These are phyloP conservation scores for Microcera coccophila DNA, from an alignment of 2,329 filamentous ascomycete genomes.

Conservation along the genomic window DNA sequence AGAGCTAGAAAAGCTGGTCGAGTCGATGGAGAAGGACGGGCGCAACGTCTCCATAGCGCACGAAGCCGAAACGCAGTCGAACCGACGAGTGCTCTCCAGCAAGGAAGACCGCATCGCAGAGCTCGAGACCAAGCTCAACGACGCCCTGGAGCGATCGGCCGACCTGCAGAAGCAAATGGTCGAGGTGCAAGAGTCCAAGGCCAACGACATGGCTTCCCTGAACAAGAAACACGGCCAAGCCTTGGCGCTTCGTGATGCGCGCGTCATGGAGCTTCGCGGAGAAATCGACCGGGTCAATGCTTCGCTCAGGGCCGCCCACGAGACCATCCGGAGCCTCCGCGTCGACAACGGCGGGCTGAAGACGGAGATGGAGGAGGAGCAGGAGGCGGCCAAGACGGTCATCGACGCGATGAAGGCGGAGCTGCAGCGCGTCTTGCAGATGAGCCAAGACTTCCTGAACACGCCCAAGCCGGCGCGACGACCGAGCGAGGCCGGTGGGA, in stretches of 20 bases:
- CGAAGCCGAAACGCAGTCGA: slow-evolving; percentile 33
- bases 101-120: slow-evolving; percentile 37
- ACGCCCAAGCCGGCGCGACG: slow-evolving; percentile 23
- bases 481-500: not conserved
- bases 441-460: slow-evolving; percentile 44
- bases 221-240: slow-evolving; percentile 43
- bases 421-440: slow-evolving; percentile 45
- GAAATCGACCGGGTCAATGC: slow-evolving; percentile 48
- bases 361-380: slow-evolving; percentile 36
- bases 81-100: slow-evolving; percentile 32
- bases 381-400: slow-evolving; percentile 38
- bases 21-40: slow-evolving; percentile 42
- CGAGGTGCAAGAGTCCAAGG: slow-evolving; percentile 33
- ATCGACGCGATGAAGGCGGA: slow-evolving; percentile 51
- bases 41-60: slow-evolving; percentile 29
- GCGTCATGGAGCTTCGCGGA: slow-evolving; percentile 44
- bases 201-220: slow-evolving; percentile 31
- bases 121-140: slow-evolving; percentile 43
- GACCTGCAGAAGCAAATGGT: slow-evolving; percentile 39
- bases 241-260: slow-evolving; percentile 49
- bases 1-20: slow-evolving; percentile 51
- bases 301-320: slow-evolving; percentile 45
- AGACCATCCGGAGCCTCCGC: slow-evolving; percentile 42
- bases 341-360: slow-evolving; percentile 44
- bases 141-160: slow-evolving; percentile 37